These are phyloP conservation scores for Sclerotinia sclerotiorum DNA, from an alignment of 2,329 filamentous ascomycete species.

Conservation along the genomic window DNA sequence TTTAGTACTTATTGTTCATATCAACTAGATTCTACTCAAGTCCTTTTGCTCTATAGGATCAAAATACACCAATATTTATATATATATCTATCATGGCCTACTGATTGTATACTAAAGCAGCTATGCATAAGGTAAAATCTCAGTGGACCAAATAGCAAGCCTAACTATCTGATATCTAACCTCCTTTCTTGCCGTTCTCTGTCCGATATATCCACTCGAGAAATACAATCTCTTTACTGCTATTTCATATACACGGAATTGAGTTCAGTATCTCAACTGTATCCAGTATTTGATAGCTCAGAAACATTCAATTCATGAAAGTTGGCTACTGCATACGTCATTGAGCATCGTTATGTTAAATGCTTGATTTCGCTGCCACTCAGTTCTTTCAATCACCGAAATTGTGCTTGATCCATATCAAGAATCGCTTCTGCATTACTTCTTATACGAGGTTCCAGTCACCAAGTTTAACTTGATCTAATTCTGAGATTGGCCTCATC, in stretches of 20 bases:
- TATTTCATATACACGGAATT: not conserved
- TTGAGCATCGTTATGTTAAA: constrained; percentile 11
- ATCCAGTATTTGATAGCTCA: not conserved
- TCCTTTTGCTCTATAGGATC: too few species aligned
- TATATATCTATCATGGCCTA: too few species aligned
- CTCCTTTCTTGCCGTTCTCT: not conserved
- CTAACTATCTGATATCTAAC: too few species aligned
- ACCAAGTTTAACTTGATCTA: not conserved
- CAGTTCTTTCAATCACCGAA: not conserved
- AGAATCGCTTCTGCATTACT: not conserved
- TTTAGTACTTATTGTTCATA: too few species aligned
- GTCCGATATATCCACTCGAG: not conserved
- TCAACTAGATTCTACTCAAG: too few species aligned
- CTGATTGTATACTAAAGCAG: too few species aligned
- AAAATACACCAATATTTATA: too few species aligned
- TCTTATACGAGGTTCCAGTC: not conserved
- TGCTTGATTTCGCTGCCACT: constrained; percentile 1
- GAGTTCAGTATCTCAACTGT: not conserved
- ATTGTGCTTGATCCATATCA: not conserved
- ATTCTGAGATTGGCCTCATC: too few species aligned
- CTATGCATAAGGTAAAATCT: too few species aligned
- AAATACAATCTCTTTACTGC: not conserved
- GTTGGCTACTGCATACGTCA: constrained; percentile 6
- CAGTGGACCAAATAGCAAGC: too few species aligned
- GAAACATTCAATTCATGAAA: constrained; percentile 7